A percentile compares a stretch with the other conserved stretches of the same genome.
phyloP scores from a whole-genome alignment of 2,329 filamentous ascomycete species.

The Xylariaceae sp. region DNA sequence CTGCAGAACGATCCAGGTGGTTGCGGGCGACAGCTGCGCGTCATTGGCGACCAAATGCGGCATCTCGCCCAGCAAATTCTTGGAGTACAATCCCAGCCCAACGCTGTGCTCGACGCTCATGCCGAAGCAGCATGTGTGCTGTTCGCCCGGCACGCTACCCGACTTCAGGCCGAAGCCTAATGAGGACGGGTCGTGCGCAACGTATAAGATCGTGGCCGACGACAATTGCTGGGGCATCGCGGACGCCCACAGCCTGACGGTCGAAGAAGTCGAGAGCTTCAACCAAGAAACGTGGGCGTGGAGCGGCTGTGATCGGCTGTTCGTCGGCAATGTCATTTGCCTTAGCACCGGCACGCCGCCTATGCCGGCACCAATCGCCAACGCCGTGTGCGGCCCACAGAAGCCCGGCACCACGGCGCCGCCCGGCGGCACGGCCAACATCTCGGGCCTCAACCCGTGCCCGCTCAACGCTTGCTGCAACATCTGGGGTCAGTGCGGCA shows the following conservation, averaged over 20 bases:
- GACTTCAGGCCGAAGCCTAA: conserved; percentile 19
- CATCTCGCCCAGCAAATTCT: conserved; percentile 13
- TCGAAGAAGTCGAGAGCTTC: conserved; percentile 17
- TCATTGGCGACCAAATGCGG: conserved; percentile 15
- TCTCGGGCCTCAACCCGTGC: conserved; percentile 26
- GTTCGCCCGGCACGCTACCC: conserved; percentile 10
- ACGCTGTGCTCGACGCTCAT: conserved; percentile 15
- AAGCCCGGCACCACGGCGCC: too few species aligned
- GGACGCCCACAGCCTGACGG: conserved; percentile 14
- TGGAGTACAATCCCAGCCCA: conserved; percentile 8
- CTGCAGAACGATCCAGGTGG: too few species aligned
- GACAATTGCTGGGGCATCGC: conserved; percentile 23
- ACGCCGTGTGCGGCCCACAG: conserved; percentile 1
- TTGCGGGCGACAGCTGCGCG: conserved; percentile 7
- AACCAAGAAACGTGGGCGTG: conserved; percentile 28
- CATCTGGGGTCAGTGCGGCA: conserved; percentile 24
- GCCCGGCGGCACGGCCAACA: too few species aligned
- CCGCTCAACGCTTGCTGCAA: conserved; percentile 26
- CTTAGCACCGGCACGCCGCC: conserved; percentile 8
- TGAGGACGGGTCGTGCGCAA: conserved; percentile 20
- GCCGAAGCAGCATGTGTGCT: conserved; percentile 24
- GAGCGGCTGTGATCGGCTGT: conserved; percentile 5
- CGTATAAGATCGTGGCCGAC: conserved; percentile 12
- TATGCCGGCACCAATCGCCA: conserved; percentile 8
- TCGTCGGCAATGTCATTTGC: conserved; percentile 9